Base-by-base conservation (phyloP, 768 basidiomycete genomes). In the Russula sp. region DNA sequence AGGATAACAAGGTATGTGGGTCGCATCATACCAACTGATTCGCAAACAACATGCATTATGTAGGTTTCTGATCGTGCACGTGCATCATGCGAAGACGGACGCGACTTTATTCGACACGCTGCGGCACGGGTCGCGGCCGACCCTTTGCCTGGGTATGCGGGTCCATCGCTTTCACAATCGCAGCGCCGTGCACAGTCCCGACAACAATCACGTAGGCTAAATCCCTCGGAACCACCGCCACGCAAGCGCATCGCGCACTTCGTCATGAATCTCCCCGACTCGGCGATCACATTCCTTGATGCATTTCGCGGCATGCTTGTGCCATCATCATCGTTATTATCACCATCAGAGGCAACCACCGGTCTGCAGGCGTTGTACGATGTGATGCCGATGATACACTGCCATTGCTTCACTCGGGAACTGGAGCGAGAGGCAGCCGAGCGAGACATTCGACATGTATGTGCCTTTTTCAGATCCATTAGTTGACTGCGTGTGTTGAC, bases 181-280 rank as follows among this genome's bases (percentile, higher is more conserved):
- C 63, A 79, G 74, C 71, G 71, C 73, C 73, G 82, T 79, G 74
- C 80, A 77, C 70, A 75, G 74, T 71, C 68, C 53, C 62, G 49
- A 42, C 75, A 76, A 69, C 62, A 64, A 65, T 75, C 75, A 45
- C 45, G 65, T 48, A 45, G 31, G 5, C 16, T 18, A 31, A 52
- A 14, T 22, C 47, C 64, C 32, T 39, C 48, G 14, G 57, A 20
- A 22, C 68, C n/a, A 49, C 76, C 73, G 8, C 72, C 77, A 42
- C 83, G 89, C 62, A 77, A 74, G 59, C 75, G 80, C 49, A 84
- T 97, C 66, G 76, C 84, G 13, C 96, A 97, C 72, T 94, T 92
- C 71, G 88, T 97, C n/a, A 96, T 99, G 94, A 99, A 99, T 74
- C 79, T 99, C 20, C 97, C 97, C 2, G 94, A 92, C 68, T 87